Evolutionary conservation across 2,329 filamentous ascomycete species (phyloP).

Genomic region (Aspergillus pseudoterreus): DNA sequence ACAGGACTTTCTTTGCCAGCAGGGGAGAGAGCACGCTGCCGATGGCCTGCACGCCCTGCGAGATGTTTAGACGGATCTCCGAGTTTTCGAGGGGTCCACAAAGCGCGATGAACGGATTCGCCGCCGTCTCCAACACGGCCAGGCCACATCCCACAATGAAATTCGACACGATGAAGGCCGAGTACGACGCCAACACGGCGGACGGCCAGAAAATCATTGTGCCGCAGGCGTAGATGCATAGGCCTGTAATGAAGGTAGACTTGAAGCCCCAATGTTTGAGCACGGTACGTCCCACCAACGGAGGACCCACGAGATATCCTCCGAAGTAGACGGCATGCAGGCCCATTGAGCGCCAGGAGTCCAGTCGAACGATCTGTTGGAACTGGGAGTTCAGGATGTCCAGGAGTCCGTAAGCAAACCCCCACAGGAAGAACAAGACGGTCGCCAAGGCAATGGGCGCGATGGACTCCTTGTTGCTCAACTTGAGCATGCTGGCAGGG

Average conservation of each 20-base stretch:
- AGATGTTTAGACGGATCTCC: slow-evolving; percentile 58
- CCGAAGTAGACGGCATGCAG: slow-evolving; percentile 59
- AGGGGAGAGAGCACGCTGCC: slow-evolving; percentile 59
- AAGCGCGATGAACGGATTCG: slow-evolving; percentile 60
- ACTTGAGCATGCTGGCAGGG: slow-evolving; percentile 56
- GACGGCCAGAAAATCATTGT: slow-evolving; percentile 63
- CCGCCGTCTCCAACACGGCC: slow-evolving; percentile 57
- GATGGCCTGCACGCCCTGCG: slow-evolving; percentile 59
- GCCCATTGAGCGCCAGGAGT: slow-evolving; percentile 37
- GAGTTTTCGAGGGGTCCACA: slow-evolving; percentile 60
- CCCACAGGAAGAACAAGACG: slow-evolving; percentile 83
- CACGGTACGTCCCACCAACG: slow-evolving; percentile 53
- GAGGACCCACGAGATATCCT: slow-evolving; percentile 56
- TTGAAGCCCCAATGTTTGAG: slow-evolving; percentile 61
- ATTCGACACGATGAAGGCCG: slow-evolving; percentile 59
- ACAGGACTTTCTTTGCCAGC: slow-evolving; percentile 57
- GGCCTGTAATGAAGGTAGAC: slow-evolving; percentile 57
- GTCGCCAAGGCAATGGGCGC: slow-evolving; percentile 64
- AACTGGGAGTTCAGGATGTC: slow-evolving; percentile 71
- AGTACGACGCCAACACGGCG: slow-evolving; percentile 58
- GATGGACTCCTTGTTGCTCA: slow-evolving; percentile 55
- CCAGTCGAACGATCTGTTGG: slow-evolving; percentile 45
- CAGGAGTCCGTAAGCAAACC: slow-evolving; percentile 82
- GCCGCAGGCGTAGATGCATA: slow-evolving; percentile 61
- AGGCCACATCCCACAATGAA: slow-evolving; percentile 60